A percentile compares a stretch with the other conserved stretches of the same genome.
phyloP scores from a whole-genome alignment of 129 eudicot genomes.

The Escallonia herrerae region DNA sequence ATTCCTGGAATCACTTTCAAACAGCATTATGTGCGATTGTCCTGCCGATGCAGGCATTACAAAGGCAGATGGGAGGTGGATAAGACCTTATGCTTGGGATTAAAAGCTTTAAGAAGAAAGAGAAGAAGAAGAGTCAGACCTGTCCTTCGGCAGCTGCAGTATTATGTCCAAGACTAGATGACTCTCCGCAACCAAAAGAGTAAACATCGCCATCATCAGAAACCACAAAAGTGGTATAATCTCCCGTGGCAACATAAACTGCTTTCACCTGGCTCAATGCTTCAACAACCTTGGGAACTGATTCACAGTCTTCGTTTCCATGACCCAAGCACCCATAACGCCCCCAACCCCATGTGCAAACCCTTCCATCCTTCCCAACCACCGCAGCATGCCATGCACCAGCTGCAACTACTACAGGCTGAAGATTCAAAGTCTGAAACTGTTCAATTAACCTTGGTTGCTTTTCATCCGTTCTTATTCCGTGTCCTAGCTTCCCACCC shows the following conservation, averaged over 20 bases:
- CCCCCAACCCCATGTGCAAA: slow-evolving; percentile 98
- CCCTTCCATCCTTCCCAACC: slow-evolving; percentile 89
- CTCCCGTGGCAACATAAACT: slow-evolving; percentile 93
- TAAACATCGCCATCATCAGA: slow-evolving; percentile 78
- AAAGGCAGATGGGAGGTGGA: too few species aligned
- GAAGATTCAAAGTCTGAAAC: slow-evolving; percentile 62
- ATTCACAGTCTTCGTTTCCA: slow-evolving; percentile 92
- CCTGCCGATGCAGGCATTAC: too few species aligned
- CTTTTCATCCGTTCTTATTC: slow-evolving; percentile 70
- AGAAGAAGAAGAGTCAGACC: slow-evolving; percentile 26
- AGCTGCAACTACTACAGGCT: slow-evolving; percentile 88
- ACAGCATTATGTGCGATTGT: too few species aligned
- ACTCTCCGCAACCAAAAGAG: slow-evolving; percentile 96
- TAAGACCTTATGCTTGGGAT: too few species aligned
- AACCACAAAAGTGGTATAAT: slow-evolving; percentile 88
- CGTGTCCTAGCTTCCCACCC: slow-evolving; percentile 97
- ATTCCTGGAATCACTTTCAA: too few species aligned
- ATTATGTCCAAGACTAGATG: slow-evolving; percentile 89
- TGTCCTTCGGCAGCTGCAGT: slow-evolving; percentile 56
- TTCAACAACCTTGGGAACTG: slow-evolving; percentile 88
- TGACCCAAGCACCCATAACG: slow-evolving; percentile 92
- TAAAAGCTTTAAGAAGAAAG: background rate
- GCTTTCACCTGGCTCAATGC: slow-evolving; percentile 77
- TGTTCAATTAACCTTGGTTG: slow-evolving; percentile 80
- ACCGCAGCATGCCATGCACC: slow-evolving; percentile 99